Base-by-base conservation (phyloP, 2,329 filamentous ascomycete genomes). In the Plectosphaerella plurivora region DNA sequence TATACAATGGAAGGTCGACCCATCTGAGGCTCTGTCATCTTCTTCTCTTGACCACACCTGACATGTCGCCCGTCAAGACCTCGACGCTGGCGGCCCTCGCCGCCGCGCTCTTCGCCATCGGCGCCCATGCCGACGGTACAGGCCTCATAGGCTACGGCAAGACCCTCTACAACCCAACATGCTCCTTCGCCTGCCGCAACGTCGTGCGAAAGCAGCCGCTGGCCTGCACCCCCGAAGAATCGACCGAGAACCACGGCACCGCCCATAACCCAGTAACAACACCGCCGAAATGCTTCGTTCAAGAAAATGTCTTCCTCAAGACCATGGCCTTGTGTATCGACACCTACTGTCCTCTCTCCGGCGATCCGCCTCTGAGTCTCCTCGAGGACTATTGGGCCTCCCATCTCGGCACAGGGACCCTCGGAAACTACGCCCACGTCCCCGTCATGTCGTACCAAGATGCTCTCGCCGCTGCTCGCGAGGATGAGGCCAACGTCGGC, bases 81-180 rank as follows among this genome's bases (percentile, higher is more conserved):
- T 15, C 44, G 15, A 46, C 39, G 12, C 3, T 37, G 18, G 15
- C 28, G 8, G 14, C 24, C 24, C 45, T 48, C 36, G 39, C 39
- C 45, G 24, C 25, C 16, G 33, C 20, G 25, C 41, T 47, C 20
- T 22, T 22, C 36, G 20, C 24, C 11, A 10, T 37, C 10, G 36
- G 39, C 45, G 44, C 42, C 16, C 20, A 37, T 10, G 48, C 54
- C 12, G 61, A 63, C 15, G 62, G 62, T 2, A 51, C 47, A 4
- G 68, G 68, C 36, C 52, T 70, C 16, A 65, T 71, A 35, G 68
- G 68, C 48, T 64, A 61, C 53, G 68, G 68, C 12, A 71, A 68
- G 51, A 63, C 60, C 0, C 64, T 71, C 57, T 70, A 67, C 57
- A 50, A 68, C 10, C 68, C 68, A 10, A 56, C 63, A 1, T 72